Conservation (phyloP, 2,329 filamentous ascomycete species). For the Cercospora nicotianae region DNA sequence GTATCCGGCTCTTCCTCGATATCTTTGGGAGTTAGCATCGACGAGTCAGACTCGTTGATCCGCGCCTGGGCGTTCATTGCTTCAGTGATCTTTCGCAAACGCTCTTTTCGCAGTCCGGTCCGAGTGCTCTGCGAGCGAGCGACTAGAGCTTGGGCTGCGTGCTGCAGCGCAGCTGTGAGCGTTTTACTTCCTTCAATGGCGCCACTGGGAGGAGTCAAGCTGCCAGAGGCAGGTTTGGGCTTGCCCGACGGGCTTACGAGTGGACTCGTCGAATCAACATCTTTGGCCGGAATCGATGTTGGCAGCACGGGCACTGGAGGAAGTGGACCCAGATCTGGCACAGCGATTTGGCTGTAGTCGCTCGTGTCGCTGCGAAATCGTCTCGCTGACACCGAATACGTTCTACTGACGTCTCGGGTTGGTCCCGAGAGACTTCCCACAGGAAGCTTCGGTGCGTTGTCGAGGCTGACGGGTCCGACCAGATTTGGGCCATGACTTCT, state of each 20-base stretch:
- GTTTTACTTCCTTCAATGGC: background rate
- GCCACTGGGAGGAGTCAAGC: background rate
- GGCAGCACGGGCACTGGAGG: background rate
- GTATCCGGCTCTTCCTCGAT: background rate
- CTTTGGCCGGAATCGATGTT: background rate
- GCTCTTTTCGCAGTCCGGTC: background rate
- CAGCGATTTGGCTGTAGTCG: background rate
- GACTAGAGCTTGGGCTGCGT: background rate
- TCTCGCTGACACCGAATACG: background rate
- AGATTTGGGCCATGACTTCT: background rate
- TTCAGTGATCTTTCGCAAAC: background rate
- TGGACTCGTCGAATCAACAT: background rate
- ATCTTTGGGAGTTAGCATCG: background rate
- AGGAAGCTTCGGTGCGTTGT: background rate
- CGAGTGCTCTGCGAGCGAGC: background rate
- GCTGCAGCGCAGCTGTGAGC: background rate
- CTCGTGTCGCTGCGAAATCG: background rate
- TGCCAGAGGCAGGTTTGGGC: background rate
- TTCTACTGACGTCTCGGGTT: background rate
- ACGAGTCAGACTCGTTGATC: background rate
- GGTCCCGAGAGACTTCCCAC: background rate
- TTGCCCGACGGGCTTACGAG: background rate
- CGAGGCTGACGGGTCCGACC: background rate
- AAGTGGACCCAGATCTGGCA: background rate
- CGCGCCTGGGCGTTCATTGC: background rate